Percentiles rank a stretch among this genome's conserved stretches.
Conservation (phyloP, 2,329 filamentous ascomycete genomes). For the Zymoseptoria pseudotritici region DNA sequence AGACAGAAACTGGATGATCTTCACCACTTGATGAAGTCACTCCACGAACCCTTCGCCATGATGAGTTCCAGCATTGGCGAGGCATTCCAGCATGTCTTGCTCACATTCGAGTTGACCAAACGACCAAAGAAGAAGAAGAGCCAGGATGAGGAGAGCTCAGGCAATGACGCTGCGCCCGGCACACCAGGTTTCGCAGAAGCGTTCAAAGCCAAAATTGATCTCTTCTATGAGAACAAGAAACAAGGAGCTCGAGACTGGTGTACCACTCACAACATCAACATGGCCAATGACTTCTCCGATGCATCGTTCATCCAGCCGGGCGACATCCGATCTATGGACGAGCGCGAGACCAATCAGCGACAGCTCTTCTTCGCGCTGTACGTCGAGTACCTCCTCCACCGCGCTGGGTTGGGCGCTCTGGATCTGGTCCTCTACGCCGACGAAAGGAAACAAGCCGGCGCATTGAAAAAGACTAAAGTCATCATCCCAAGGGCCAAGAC, state of each 20-base stretch:
- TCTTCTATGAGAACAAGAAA: constrained; percentile 50
- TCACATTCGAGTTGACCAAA: constrained; percentile 46
- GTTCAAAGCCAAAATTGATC: constrained; percentile 47
- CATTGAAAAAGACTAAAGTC: constrained; percentile 54
- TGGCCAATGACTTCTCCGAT: constrained; percentile 47
- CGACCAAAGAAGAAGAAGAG: constrained; percentile 23
- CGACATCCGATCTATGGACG: constrained; percentile 40
- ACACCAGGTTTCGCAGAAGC: constrained; percentile 50
- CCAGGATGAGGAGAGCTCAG: constrained; percentile 32
- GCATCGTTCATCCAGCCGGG: constrained; percentile 43
- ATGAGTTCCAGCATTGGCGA: constrained; percentile 57
- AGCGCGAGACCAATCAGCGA: constrained; percentile 57
- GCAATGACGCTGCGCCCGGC: constrained; percentile 46
- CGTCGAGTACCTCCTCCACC: constrained; percentile 60
- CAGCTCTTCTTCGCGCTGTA: constrained; percentile 66
- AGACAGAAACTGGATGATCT: constrained; percentile 26
- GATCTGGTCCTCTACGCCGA: constrained; percentile 64
- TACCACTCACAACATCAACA: constrained; percentile 38
- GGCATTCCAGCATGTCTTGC: constrained; percentile 56
- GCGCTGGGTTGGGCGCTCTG: constrained; percentile 52
- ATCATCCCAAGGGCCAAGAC: constrained; percentile 57
- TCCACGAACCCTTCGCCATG: constrained; percentile 59
- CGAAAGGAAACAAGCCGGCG: constrained; percentile 54
- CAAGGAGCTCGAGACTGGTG: constrained; percentile 50
- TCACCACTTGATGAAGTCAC: constrained; percentile 63